A percentile compares a stretch with the other conserved stretches of the same genome.
phyloP scores from a whole-genome alignment of 495 filamentous ascomycete species.

The Penicillium arizonense region DNA sequence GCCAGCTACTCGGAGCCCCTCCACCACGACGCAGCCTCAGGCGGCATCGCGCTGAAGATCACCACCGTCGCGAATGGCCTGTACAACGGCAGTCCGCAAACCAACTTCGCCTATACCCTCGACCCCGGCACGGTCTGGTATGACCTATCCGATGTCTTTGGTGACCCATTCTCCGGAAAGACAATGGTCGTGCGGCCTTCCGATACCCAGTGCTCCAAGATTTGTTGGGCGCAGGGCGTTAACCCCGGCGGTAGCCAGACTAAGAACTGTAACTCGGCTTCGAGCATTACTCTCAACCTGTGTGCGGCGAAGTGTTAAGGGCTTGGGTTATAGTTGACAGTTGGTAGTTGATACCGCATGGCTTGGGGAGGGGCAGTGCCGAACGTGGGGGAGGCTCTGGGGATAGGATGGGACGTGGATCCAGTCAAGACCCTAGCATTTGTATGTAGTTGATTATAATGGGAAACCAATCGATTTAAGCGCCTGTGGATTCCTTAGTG shows the following conservation, averaged over 20 bases:
- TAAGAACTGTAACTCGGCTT: slow-evolving; percentile 38
- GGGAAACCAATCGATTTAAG: not conserved
- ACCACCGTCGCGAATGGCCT: slow-evolving; percentile 48
- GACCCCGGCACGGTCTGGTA: slow-evolving; percentile 52
- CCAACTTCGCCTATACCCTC: slow-evolving; percentile 54
- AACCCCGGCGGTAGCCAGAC: slow-evolving; percentile 52
- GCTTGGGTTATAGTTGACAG: not conserved
- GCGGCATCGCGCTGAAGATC: slow-evolving; percentile 57
- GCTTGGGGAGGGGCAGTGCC: not conserved
- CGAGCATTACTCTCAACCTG: slow-evolving; percentile 33
- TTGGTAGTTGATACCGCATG: not conserved
- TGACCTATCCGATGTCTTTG: slow-evolving; percentile 55
- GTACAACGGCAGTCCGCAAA: slow-evolving; percentile 51
- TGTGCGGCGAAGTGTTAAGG: slow-evolving; percentile 30
- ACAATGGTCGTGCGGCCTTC: slow-evolving; percentile 38
- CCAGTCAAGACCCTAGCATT: not conserved
- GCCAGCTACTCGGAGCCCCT: slow-evolving; percentile 40
- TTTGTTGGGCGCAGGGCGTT: slow-evolving; percentile 50
- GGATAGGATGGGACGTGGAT: not conserved
- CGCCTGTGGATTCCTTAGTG: not conserved
- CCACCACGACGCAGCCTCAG: slow-evolving; percentile 46
- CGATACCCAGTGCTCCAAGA: slow-evolving; percentile 39
- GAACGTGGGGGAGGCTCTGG: not conserved
- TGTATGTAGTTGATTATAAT: slow-evolving; percentile 1
- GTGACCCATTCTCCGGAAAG: slow-evolving; percentile 51